phyloP scores from a whole-genome alignment of 2,329 filamentous ascomycete species.

The Fusarium sp. region DNA sequence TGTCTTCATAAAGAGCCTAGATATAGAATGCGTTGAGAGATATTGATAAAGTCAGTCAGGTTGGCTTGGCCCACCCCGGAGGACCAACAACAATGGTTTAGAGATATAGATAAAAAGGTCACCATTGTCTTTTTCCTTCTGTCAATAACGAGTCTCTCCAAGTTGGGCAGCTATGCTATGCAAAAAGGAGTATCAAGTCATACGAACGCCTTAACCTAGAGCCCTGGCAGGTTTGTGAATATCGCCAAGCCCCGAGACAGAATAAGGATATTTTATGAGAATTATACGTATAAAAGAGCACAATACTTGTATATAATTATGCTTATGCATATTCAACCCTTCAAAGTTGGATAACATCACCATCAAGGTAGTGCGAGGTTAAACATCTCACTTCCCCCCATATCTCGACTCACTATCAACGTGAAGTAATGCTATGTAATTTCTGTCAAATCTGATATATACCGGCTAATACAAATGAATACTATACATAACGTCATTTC shows the following conservation, averaged over 20 bases:
- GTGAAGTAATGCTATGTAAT: neutral
- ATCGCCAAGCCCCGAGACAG: neutral
- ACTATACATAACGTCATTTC: slow-evolving; percentile 1
- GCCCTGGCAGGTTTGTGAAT: neutral
- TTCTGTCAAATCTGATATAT: neutral
- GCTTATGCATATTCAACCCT: neutral
- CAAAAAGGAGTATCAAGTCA: neutral
- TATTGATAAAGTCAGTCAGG: too few relatives aligned
- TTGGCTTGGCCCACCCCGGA: neutral
- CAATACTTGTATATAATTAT: neutral
- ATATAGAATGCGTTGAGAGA: neutral
- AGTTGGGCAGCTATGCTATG: neutral
- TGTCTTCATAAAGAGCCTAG: neutral
- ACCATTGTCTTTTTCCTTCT: neutral
- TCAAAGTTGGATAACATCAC: neutral
- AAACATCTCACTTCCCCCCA: neutral
- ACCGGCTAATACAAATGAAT: neutral
- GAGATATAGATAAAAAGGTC: neutral
- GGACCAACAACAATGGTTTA: neutral
- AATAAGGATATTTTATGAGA: neutral
- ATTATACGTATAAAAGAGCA: neutral
- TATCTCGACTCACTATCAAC: neutral
- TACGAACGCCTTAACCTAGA: neutral
- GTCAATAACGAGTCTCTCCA: neutral
- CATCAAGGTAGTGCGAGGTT: neutral